Percentiles rank a stretch among this genome's conserved stretches.
Conservation (phyloP, 331 rosid species). For the Acacia pycnantha region DNA sequence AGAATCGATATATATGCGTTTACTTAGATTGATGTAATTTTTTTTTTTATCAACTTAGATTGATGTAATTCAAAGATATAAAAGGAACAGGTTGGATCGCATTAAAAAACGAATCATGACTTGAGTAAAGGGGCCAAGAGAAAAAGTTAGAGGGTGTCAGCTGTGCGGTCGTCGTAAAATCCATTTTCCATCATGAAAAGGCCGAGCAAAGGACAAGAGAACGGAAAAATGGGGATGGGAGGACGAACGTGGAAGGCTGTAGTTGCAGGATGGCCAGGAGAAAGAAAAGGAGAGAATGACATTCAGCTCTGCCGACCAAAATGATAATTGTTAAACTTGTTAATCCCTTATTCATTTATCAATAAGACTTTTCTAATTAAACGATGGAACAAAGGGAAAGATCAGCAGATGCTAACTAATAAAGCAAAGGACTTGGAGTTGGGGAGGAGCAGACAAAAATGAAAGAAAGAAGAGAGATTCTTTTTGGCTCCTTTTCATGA, state of each 20-base stretch:
- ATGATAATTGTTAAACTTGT: no score
- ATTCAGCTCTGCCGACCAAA: no score
- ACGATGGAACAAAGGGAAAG: constrained; percentile 17
- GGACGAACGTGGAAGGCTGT: background rate
- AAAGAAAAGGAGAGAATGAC: background rate
- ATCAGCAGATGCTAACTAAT: background rate
- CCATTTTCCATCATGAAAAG: background rate
- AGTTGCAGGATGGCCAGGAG: constrained; percentile 1
- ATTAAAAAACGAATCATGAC: background rate
- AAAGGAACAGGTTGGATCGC: background rate
- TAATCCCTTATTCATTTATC: no score
- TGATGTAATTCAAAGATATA: background rate
- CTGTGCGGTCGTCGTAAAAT: background rate
- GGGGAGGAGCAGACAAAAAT: background rate
- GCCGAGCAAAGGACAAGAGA: background rate
- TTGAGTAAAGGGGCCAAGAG: background rate
- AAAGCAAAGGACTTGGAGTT: background rate
- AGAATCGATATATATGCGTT: no score
- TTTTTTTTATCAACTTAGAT: no score
- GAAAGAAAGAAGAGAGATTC: constrained; percentile 35
- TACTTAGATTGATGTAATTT: no score
- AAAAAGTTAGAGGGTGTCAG: background rate
- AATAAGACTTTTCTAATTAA: background rate
- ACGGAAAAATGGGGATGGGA: background rate
- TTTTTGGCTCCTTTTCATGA: constrained; percentile 19